Evolutionary conservation across 805 yeast genomes (phyloP).

Genomic region (Zygoascus flipseniorum): DNA sequence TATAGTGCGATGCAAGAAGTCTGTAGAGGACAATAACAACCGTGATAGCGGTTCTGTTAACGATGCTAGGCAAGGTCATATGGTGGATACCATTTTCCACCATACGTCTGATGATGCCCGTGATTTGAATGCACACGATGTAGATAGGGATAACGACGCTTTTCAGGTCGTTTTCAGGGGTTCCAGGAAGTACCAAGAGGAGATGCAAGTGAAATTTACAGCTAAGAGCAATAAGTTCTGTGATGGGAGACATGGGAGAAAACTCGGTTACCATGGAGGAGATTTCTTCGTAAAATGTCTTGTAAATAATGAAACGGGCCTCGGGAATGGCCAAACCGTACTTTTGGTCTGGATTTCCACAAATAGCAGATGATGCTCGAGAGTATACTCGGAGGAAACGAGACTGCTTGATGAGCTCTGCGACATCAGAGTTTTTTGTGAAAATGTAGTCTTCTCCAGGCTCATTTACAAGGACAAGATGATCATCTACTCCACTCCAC

Average conservation of each 20-base stretch:
- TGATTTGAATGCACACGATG: slow-evolving; percentile 1
- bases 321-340: slow-evolving; percentile 6
- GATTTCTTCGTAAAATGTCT: slow-evolving; percentile 1
- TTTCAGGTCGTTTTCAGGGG: slow-evolving; percentile 1
- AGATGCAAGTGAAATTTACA: slow-evolving; percentile 4
- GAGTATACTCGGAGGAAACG: not conserved
- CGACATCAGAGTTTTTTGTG: not conserved
- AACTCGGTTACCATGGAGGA: not conserved
- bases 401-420: slow-evolving; percentile 3
- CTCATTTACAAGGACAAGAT: not conserved
- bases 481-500: slow-evolving; percentile 1
- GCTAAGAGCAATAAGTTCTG: slow-evolving; percentile 1
- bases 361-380: not conserved
- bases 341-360: slow-evolving; percentile 1
- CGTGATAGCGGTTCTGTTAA: not conserved
- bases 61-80: not conserved
- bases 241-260: slow-evolving; percentile 3
- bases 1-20: slow-evolving; percentile 7
- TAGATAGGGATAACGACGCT: slow-evolving; percentile 5
- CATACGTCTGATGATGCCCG: not conserved
- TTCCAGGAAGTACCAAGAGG: slow-evolving; percentile 5
- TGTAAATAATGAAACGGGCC: slow-evolving; percentile 1
- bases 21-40: slow-evolving; percentile 7
- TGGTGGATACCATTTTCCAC: slow-evolving; percentile 5
- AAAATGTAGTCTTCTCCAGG: not conserved